Conservation (phyloP, 352 stramenopile species). For the Ophiocytium majus region DNA sequence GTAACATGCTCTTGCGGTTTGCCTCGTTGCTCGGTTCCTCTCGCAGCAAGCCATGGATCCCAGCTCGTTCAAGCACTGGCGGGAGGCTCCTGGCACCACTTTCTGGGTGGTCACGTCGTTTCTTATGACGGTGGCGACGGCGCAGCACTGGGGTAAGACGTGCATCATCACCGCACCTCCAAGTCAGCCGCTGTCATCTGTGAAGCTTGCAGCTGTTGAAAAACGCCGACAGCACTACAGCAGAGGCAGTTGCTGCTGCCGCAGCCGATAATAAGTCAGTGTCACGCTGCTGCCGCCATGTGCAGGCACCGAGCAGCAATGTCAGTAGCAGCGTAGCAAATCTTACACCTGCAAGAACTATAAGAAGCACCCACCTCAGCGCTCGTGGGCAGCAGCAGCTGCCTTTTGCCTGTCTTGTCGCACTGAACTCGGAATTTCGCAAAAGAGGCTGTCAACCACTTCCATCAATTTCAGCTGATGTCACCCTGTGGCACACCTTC, state of each 20-base stretch:
- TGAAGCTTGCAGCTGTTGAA: background rate
- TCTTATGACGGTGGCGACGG: background rate
- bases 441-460: too few species aligned
- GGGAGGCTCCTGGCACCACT: background rate
- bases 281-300: background rate
- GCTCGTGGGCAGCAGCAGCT: too few species aligned
- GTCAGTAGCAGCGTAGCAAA: too few species aligned
- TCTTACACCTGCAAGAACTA: too few species aligned
- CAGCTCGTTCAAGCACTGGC: background rate
- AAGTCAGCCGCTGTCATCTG: background rate
- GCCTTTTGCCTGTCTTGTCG: too few species aligned
- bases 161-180: background rate
- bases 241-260: background rate
- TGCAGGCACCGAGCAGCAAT: too few species aligned
- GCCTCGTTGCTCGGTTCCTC: too few species aligned
- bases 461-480: too few species aligned
- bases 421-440: too few species aligned
- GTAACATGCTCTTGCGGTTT: too few species aligned
- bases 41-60: background rate
- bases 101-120: background rate
- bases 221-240: background rate
- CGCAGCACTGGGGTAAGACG: background rate
- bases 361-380: too few species aligned
- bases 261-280: background rate
- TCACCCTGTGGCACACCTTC: too few species aligned